Percentiles rank a stretch among this genome's conserved stretches.
Evolutionary conservation across 108 stramenopile species (phyloP).

Genomic region (Cyclostephanos tholiformis): DNA sequence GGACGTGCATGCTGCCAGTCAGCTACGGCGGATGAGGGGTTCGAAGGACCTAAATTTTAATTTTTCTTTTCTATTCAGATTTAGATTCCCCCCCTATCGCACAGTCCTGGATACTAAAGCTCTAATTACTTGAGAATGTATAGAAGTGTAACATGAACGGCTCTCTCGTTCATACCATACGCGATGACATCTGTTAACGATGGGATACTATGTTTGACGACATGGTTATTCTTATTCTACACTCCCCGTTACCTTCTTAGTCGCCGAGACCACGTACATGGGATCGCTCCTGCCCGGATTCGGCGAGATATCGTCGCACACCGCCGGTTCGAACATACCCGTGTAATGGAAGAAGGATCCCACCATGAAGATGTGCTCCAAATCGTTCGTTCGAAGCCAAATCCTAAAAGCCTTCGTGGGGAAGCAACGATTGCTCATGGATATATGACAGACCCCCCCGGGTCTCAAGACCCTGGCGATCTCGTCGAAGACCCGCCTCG

Average conservation of each 20-base stretch:
- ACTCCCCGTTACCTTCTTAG: slow-evolving; percentile 50
- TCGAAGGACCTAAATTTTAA: too few species aligned
- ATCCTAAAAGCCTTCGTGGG: slow-evolving; percentile 85
- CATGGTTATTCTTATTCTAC: too few species aligned
- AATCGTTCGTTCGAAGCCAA: slow-evolving; percentile 86
- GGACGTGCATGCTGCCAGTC: too few species aligned
- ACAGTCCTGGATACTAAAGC: too few species aligned
- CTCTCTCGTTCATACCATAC: too few species aligned
- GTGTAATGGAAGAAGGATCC: slow-evolving; percentile 93
- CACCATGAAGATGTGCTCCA: slow-evolving; percentile 94
- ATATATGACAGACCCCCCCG: slow-evolving; percentile 83
- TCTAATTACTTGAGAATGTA: too few species aligned
- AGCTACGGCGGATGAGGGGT: too few species aligned
- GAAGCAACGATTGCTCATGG: slow-evolving; percentile 93
- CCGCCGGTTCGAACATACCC: slow-evolving; percentile 81
- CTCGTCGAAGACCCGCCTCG: slow-evolving; percentile 84
- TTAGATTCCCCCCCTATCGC: too few species aligned
- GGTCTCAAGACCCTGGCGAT: slow-evolving; percentile 90
- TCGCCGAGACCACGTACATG: slow-evolving; percentile 89
- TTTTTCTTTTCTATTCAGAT: too few species aligned
- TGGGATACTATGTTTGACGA: too few species aligned
- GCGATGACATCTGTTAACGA: too few species aligned
- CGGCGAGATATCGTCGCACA: slow-evolving; percentile 86
- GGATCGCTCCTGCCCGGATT: slow-evolving; percentile 93
- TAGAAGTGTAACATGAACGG: too few species aligned